Evolutionary conservation across 441 rosid species (phyloP).

Genomic region (Eruca vesicaria): DNA sequence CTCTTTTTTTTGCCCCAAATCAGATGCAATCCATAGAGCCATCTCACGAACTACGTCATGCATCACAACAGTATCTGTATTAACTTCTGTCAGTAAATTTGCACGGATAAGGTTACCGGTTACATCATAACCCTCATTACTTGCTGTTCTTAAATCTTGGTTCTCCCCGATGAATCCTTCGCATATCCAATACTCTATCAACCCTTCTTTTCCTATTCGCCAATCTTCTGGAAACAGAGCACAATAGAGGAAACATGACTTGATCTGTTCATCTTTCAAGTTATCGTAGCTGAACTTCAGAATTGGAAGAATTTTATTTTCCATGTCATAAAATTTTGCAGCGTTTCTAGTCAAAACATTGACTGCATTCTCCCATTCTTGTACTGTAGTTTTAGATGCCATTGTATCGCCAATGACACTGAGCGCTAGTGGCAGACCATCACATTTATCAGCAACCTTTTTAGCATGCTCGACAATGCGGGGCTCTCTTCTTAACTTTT

Average conservation of each 20-base stretch:
- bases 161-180: slow-evolving; percentile 29
- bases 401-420: neutral
- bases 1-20: neutral
- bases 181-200: slow-evolving; percentile 34
- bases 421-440: neutral
- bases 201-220: neutral
- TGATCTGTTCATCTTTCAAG: slow-evolving; percentile 2
- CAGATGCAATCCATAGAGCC: neutral
- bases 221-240: slow-evolving; percentile 22
- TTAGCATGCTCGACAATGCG: neutral
- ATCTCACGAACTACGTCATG: slow-evolving; percentile 13
- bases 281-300: slow-evolving; percentile 36
- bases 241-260: slow-evolving; percentile 40
- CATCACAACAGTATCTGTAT: fast-evolving
- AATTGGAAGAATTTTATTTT: slow-evolving; percentile 12
- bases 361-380: neutral
- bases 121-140: slow-evolving; percentile 23
- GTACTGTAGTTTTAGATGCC: neutral
- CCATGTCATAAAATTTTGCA: neutral
- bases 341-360: neutral
- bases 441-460: neutral
- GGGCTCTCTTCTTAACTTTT: neutral
- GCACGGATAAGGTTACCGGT: slow-evolving; percentile 29
- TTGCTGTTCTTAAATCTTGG: neutral
- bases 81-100: slow-evolving; percentile 24